Evolutionary conservation across 2,329 filamentous ascomycete species (phyloP).

Genomic region (Setomelanomma holmii): DNA sequence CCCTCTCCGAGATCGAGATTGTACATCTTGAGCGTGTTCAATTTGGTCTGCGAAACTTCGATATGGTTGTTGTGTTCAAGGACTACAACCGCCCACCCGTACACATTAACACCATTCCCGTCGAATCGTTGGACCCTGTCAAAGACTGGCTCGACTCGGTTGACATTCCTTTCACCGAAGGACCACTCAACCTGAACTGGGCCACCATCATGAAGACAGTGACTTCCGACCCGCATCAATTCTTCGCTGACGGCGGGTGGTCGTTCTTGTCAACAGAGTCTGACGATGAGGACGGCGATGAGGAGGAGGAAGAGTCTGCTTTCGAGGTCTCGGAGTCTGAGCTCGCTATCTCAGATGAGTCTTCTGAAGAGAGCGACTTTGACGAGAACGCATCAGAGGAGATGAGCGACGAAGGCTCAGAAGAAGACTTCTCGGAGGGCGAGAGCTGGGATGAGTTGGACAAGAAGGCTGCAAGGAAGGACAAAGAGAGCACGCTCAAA

Average conservation of each 20-base stretch:
- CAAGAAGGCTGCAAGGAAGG: constrained; percentile 76
- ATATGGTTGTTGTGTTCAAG: constrained; percentile 98
- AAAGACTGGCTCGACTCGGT: constrained; percentile 98
- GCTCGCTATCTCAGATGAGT: constrained; percentile 73
- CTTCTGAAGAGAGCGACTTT: constrained; percentile 88
- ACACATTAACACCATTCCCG: constrained; percentile 97
- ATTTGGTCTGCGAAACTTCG: constrained; percentile 98
- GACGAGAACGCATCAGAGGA: constrained; percentile 87
- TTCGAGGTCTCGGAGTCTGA: constrained; percentile 92
- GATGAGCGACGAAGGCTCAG: constrained; percentile 69
- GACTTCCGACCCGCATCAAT: constrained; percentile 88
- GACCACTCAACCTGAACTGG: constrained; percentile 98
- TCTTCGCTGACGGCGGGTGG: constrained; percentile 96
- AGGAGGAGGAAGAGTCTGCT: constrained; percentile 85
- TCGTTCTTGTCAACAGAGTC: constrained; percentile 87
- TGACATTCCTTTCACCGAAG: constrained; percentile 92
- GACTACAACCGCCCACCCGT: constrained; percentile 90
- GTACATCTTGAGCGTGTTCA: constrained; percentile 94
- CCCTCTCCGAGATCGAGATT: constrained; percentile 93
- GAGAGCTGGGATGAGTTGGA: constrained; percentile 97
- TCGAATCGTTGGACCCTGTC: constrained; percentile 91
- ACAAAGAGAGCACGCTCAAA: constrained; percentile 61
- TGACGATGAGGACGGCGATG: constrained; percentile 78
- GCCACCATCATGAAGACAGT: constrained; percentile 99
- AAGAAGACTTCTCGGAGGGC: constrained; percentile 64